Evolutionary conservation across 2,329 filamentous ascomycete species (phyloP).

Genomic region (Amphichorda felina): DNA sequence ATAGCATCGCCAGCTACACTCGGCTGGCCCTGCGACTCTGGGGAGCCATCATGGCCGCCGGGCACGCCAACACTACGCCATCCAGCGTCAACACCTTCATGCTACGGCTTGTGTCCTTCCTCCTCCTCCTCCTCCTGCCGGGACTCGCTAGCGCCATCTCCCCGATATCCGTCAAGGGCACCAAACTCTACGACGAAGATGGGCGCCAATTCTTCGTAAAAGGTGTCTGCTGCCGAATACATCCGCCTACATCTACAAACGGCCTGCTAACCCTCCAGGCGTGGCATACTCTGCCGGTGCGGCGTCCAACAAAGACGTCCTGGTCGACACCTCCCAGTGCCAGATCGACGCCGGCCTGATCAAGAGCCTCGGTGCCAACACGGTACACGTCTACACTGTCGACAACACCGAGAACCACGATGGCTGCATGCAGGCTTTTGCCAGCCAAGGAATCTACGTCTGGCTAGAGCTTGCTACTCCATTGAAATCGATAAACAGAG

Average conservation of each 20-base stretch:
- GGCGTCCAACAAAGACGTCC: background rate
- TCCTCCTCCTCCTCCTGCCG: too few species aligned
- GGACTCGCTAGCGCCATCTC: too few species aligned
- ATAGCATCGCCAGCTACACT: too few species aligned
- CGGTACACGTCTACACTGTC: background rate
- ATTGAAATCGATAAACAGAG: background rate
- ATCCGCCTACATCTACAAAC: background rate
- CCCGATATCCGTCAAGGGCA: too few species aligned
- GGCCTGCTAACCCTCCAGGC: background rate
- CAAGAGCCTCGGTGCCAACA: background rate
- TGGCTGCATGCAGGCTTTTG: constrained; percentile 2
- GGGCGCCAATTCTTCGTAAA: constrained; percentile 3
- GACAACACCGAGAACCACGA: background rate
- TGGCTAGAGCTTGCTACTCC: background rate
- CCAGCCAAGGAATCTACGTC: constrained; percentile 1
- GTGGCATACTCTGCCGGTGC: background rate
- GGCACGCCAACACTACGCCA: too few species aligned
- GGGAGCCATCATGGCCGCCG: too few species aligned
- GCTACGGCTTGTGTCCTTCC: too few species aligned
- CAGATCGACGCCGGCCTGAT: constrained; percentile 1
- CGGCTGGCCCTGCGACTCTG: too few species aligned
- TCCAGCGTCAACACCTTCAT: too few species aligned
- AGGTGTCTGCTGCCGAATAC: background rate
- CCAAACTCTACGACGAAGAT: constrained; percentile 2
- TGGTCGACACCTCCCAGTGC: background rate